Percentiles rank a stretch among this genome's conserved stretches.
Conservation (phyloP, 1,284 basidiomycete species). For the Schizophyllum amplum region DNA sequence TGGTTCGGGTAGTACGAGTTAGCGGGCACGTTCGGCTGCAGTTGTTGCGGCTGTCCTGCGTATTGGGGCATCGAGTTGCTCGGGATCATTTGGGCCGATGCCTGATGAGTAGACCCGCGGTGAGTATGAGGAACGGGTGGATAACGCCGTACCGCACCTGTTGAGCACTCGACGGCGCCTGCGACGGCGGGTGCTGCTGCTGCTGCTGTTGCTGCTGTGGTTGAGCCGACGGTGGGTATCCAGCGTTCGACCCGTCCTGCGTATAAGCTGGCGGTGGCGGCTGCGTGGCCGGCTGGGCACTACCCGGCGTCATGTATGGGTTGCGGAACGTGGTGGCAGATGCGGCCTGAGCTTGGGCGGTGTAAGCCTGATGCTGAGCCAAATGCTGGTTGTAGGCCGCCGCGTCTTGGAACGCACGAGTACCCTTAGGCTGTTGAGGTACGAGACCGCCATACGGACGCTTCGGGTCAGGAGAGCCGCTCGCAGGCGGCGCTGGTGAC, state of each 20-base stretch:
- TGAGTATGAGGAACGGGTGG: constrained; percentile 25
- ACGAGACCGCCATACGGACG: constrained; percentile 94
- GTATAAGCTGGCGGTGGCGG: constrained; percentile 26
- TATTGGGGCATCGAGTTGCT: constrained; percentile 33
- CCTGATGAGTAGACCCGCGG: constrained; percentile 37
- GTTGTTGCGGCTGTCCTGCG: background rate
- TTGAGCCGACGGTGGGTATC: constrained; percentile 9
- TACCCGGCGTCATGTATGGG: constrained; percentile 55
- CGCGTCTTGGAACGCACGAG: constrained; percentile 85
- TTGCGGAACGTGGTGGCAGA: constrained; percentile 65
- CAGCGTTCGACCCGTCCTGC: constrained; percentile 18
- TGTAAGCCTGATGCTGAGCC: constrained; percentile 90
- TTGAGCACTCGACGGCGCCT: background rate
- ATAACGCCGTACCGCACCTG: constrained; percentile 5
- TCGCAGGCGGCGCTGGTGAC: constrained; percentile 25
- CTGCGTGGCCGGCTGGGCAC: constrained; percentile 27
- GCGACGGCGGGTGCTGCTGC: constrained; percentile 23
- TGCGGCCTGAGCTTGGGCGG: constrained; percentile 72
- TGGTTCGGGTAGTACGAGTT: constrained; percentile 53
- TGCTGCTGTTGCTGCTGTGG: constrained; percentile 25
- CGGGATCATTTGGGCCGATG: constrained; percentile 44
- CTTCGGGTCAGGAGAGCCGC: constrained; percentile 53
- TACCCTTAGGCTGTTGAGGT: constrained; percentile 70
- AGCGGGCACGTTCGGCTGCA: background rate
- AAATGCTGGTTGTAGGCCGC: constrained; percentile 93